Conservation (phyloP, 768 basidiomycete species). For the Collybia mongolica region DNA sequence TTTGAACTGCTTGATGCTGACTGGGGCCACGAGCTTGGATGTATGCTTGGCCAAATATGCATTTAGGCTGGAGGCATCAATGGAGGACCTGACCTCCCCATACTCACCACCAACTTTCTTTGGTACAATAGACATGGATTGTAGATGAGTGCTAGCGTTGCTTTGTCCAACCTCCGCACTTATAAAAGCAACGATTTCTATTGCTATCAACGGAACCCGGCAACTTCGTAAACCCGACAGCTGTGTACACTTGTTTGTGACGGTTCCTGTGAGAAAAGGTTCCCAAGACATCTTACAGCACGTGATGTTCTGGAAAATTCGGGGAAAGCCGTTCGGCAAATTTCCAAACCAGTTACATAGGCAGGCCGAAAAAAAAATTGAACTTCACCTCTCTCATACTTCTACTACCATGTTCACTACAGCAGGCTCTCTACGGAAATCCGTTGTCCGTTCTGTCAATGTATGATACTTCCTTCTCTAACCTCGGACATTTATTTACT, state of each 20-base stretch:
- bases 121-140: conserved; percentile 23
- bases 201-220: conserved; percentile 6
- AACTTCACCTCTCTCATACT: conserved; percentile 34
- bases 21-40: conserved; percentile 55
- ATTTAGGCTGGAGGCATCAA: conserved; percentile 65
- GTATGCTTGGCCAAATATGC: conserved; percentile 61
- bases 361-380: conserved; percentile 43
- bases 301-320: conserved; percentile 36
- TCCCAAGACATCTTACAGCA: conserved; percentile 1
- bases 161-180: neutral
- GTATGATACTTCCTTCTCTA: conserved; percentile 31
- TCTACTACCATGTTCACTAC: conserved; percentile 70
- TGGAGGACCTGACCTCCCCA: conserved; percentile 68
- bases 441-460: conserved; percentile 62
- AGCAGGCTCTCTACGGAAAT: conserved; percentile 61
- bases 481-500: conserved; percentile 3
- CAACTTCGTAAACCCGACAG: neutral
- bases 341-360: conserved; percentile 29
- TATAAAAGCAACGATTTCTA: neutral
- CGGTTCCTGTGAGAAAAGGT: too few relatives aligned
- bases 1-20: conserved; percentile 91
- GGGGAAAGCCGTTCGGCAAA: conserved; percentile 37
- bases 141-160: neutral
- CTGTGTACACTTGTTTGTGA: neutral
- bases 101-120: conserved; percentile 72